Evolutionary conservation across 768 basidiomycete genomes (phyloP).

Genomic region (Chalciporus sphaerocephalus): DNA sequence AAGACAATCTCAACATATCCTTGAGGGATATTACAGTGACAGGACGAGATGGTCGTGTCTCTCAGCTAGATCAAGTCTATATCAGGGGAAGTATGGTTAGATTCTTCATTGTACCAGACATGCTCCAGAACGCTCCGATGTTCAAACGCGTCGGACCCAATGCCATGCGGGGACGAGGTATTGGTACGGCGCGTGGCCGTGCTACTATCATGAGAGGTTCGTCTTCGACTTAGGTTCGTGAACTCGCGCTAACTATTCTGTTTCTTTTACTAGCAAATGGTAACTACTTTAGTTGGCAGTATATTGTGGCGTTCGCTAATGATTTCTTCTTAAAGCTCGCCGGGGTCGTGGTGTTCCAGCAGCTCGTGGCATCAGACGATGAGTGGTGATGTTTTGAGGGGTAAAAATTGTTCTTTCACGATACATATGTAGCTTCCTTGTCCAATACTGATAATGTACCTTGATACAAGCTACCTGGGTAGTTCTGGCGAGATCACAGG

Average conservation of each 20-base stretch:
- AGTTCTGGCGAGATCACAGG: neutral
- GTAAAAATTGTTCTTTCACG: conserved; percentile 10
- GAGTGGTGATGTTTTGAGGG: conserved; percentile 20
- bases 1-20: conserved; percentile 97
- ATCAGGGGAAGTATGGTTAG: conserved; percentile 97
- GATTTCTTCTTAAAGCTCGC: conserved; percentile 50
- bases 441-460: conserved; percentile 8
- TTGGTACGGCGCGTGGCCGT: conserved; percentile 97
- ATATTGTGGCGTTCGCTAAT: conserved; percentile 12
- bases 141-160: conserved; percentile 98
- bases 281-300: conserved; percentile 31
- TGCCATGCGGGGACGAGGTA: conserved; percentile 98
- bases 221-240: conserved; percentile 29
- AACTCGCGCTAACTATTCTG: conserved; percentile 12
- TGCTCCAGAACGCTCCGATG: conserved; percentile 99
- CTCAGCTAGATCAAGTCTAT: conserved; percentile 98
- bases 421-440: conserved; percentile 16
- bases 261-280: conserved; percentile 62
- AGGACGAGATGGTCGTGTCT: conserved; percentile 95
- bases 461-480: neutral
- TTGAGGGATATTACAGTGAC: conserved; percentile 96
- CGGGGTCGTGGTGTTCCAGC: conserved; percentile 81
- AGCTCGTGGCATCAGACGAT: conserved; percentile 78
- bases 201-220: conserved; percentile 97
- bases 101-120: conserved; percentile 99